A percentile compares a stretch with the other conserved stretches of the same genome.
Evolutionary conservation across 805 yeast species (phyloP).

Genomic region (Candida anglica): DNA sequence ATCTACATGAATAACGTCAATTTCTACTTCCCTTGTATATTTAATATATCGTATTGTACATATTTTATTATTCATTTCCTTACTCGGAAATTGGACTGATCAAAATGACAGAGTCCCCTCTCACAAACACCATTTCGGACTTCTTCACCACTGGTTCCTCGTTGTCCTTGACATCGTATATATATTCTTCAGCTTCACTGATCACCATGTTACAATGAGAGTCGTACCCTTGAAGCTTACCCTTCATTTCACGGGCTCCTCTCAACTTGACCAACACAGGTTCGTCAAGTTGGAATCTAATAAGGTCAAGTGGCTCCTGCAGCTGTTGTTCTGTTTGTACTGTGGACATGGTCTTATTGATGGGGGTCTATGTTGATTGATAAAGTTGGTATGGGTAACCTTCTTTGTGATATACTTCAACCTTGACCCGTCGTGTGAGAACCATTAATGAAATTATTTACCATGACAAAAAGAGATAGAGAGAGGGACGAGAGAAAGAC

Average conservation of each 20-base stretch:
- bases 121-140: conserved; percentile 87
- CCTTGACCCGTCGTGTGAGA: too few species aligned
- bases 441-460: too few species aligned
- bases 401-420: too few species aligned
- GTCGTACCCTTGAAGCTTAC: conserved; percentile 90
- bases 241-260: conserved; percentile 90
- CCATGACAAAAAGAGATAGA: too few species aligned
- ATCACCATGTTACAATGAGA: conserved; percentile 95
- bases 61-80: neutral
- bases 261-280: conserved; percentile 81
- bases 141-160: conserved; percentile 46
- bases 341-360: conserved; percentile 26
- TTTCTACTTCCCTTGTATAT: neutral
- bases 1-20: neutral
- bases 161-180: conserved; percentile 53
- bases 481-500: too few species aligned
- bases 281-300: conserved; percentile 84
- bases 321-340: conserved; percentile 29
- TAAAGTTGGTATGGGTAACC: too few species aligned
- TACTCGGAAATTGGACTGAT: conserved; percentile 45
- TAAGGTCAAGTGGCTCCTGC: conserved; percentile 84
- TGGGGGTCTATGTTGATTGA: too few species aligned
- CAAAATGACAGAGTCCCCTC: conserved; percentile 96
- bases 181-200: conserved; percentile 86
- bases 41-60: neutral